Evolutionary conservation across 75 land plant species (phyloP).

Genomic region (Cupressus sempervirens): DNA sequence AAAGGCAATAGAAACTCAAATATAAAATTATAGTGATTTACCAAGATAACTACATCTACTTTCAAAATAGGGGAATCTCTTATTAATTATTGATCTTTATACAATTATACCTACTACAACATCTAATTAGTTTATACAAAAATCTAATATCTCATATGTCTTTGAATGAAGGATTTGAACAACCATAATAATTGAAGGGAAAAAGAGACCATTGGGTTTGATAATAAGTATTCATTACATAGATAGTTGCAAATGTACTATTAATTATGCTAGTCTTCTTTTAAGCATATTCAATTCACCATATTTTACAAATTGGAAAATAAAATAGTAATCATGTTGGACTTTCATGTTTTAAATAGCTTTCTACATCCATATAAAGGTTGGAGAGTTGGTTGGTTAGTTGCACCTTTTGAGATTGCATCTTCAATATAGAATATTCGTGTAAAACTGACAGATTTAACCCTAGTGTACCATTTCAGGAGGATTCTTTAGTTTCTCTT

Average conservation of each 20-base stretch:
- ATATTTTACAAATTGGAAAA: not conserved
- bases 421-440: slow-evolving; percentile 84
- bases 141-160: no score
- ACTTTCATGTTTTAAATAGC: not conserved
- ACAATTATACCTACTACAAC: no score
- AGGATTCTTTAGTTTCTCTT: slow-evolving; percentile 83
- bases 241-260: not conserved
- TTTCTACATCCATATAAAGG: slow-evolving; percentile 30
- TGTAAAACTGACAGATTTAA: slow-evolving; percentile 81
- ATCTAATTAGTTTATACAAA: no score
- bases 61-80: no score
- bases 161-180: no score
- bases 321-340: slow-evolving; percentile 1
- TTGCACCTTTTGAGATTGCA: slow-evolving; percentile 65
- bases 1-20: no score
- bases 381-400: slow-evolving; percentile 98
- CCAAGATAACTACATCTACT: no score
- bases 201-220: no score
- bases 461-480: slow-evolving; percentile 95
- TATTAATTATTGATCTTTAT: no score
- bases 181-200: no score
- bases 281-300: not conserved
- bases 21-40: no score
- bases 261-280: not conserved
- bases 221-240: no score